Evolutionary conservation across 345 rosid species (phyloP).

Genomic region (Cardamine resedifolia): DNA sequence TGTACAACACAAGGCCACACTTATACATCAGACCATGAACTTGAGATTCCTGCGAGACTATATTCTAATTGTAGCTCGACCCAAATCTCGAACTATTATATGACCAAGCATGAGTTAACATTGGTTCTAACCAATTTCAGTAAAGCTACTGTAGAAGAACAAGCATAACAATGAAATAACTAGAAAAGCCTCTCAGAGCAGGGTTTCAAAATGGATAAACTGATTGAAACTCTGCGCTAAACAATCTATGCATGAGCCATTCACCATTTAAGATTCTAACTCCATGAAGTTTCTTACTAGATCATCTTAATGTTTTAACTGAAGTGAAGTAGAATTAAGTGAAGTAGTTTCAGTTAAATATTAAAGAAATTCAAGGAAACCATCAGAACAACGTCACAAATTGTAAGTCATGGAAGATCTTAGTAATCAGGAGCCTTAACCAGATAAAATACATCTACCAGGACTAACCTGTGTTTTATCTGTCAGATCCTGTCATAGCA

Average conservation of each 20-base stretch:
- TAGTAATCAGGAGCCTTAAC: background rate
- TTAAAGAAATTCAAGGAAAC: background rate
- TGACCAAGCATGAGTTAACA: conserved; percentile 10
- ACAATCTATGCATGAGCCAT: conserved; percentile 2
- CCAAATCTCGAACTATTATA: background rate
- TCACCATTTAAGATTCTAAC: background rate
- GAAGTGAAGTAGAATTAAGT: background rate
- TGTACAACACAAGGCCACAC: background rate
- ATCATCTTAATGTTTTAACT: background rate
- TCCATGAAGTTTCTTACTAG: conserved; percentile 2
- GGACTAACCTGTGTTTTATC: conserved; percentile 63
- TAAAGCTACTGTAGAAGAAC: background rate
- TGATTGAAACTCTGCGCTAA: background rate
- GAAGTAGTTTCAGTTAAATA: background rate
- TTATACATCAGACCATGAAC: background rate
- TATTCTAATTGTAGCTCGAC: background rate
- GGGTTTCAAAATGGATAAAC: background rate
- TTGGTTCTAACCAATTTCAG: background rate
- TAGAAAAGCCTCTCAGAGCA: background rate
- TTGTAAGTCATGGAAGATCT: conserved; percentile 3
- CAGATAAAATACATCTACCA: conserved; percentile 5
- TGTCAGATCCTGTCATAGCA: conserved; percentile 51
- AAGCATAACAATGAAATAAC: background rate
- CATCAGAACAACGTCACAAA: conserved; percentile 1
- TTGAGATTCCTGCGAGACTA: conserved; percentile 4